A percentile compares a stretch with the other conserved stretches of the same genome.
Conservation (phyloP, 306 rosid genomes). For the Pachyrhizus erosus region DNA sequence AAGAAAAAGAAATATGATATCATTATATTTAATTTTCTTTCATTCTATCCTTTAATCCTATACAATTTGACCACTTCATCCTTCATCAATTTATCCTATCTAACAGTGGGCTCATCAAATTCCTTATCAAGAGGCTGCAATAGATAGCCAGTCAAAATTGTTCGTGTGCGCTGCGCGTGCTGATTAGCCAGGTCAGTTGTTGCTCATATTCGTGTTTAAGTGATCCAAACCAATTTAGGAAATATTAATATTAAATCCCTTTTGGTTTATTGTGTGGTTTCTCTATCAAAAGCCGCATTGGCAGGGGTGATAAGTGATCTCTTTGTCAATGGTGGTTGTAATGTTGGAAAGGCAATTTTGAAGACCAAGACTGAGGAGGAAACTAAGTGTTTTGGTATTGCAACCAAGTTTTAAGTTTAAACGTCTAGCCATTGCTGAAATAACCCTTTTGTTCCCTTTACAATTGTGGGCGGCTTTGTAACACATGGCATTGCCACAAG, state of each 20-base stretch:
- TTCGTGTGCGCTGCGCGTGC: constrained; percentile 3
- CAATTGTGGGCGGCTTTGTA: constrained; percentile 37
- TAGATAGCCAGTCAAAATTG: constrained; percentile 28
- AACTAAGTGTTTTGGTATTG: constrained; percentile 34
- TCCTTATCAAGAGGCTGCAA: constrained; percentile 14
- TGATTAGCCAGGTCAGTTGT: constrained; percentile 10
- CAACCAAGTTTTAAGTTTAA: constrained; percentile 46
- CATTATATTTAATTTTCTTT: background rate
- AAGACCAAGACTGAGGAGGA: constrained; percentile 16
- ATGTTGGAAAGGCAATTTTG: constrained; percentile 47
- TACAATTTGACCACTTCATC: background rate
- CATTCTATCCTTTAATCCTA: background rate
- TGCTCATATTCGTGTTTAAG: background rate
- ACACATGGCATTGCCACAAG: constrained; percentile 41
- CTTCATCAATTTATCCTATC: background rate
- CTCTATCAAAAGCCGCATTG: constrained; percentile 46
- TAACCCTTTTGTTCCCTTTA: constrained; percentile 41
- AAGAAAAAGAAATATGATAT: background rate
- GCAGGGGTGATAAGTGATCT: constrained; percentile 25
- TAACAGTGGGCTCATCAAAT: constrained; percentile 14
- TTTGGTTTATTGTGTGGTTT: constrained; percentile 35
- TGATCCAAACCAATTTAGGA: constrained; percentile 14
- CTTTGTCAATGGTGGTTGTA: constrained; percentile 49
- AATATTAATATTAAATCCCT: constrained; percentile 27
- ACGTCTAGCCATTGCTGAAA: constrained; percentile 47